Percentiles rank a stretch among this genome's conserved stretches.
phyloP scores from a whole-genome alignment of 352 stramenopile genomes.

The Globisporangium parvum region DNA sequence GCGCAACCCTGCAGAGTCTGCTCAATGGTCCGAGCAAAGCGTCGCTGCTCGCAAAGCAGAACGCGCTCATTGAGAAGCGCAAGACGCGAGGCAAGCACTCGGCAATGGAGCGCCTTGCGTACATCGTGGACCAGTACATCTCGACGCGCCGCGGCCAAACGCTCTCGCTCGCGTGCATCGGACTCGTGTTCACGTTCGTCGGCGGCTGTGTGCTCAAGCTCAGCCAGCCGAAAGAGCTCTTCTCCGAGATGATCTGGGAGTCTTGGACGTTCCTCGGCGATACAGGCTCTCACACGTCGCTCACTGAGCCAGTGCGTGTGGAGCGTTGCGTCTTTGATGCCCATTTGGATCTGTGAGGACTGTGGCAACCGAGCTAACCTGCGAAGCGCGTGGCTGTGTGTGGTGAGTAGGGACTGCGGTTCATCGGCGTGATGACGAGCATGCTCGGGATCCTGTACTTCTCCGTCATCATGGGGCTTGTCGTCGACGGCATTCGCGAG shows the following conservation, averaged over 20 bases:
- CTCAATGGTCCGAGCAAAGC: slow-evolving; percentile 6
- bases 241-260: slow-evolving; percentile 49
- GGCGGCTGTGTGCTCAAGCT: slow-evolving; percentile 36
- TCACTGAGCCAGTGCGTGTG: slow-evolving; percentile 24
- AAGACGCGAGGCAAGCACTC: slow-evolving; percentile 23
- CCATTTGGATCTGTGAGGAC: not conserved
- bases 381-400: not conserved
- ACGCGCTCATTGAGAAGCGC: slow-evolving; percentile 14
- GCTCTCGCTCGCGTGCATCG: slow-evolving; percentile 31
- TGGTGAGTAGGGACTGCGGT: slow-evolving; percentile 29
- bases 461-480: slow-evolving; percentile 87
- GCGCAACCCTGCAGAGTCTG: not conserved
- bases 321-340: not conserved
- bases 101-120: slow-evolving; percentile 30
- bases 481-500: slow-evolving; percentile 81
- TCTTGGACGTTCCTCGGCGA: slow-evolving; percentile 64
- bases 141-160: slow-evolving; percentile 54
- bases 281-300: slow-evolving; percentile 31
- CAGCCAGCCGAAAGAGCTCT: slow-evolving; percentile 20
- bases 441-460: slow-evolving; percentile 81
- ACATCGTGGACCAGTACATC: slow-evolving; percentile 60
- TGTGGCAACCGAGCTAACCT: not conserved
- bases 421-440: slow-evolving; percentile 54
- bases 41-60: slow-evolving; percentile 9
- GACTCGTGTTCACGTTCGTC: slow-evolving; percentile 35